These are phyloP conservation scores for Tillandsia fasciculata DNA, from an alignment of 176 grass and related monocot species.

Conservation along the genomic window DNA sequence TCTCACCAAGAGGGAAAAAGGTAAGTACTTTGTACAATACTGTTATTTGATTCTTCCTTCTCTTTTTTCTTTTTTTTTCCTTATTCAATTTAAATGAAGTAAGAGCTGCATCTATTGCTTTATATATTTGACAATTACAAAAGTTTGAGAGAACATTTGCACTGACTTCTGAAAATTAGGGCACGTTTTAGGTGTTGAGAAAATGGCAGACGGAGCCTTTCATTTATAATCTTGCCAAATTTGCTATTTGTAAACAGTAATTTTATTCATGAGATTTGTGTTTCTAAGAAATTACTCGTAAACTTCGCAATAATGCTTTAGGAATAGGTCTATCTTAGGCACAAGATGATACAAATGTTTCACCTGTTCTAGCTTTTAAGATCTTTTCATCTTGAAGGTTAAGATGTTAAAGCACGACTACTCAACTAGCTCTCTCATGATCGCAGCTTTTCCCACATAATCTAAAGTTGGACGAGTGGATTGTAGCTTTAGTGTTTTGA, in stretches of 20 bases:
- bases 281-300: no score
- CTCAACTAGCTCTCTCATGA: no score
- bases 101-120: no score
- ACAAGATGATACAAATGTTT: background rate
- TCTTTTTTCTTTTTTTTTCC: no score
- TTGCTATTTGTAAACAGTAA: background rate
- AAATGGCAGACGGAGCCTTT: background rate
- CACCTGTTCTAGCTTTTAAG: background rate
- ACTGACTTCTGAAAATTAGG: background rate
- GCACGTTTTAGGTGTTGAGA: background rate
- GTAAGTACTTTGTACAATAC: slow-evolving; percentile 18
- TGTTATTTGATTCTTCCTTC: background rate
- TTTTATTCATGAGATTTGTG: background rate
- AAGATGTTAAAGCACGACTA: no score
- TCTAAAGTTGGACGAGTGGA: no score
- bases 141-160: background rate
- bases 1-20: slow-evolving; percentile 78
- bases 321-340: background rate
- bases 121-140: no score
- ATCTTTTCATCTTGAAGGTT: background rate
- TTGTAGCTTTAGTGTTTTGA: no score
- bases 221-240: background rate
- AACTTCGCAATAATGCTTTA: no score
- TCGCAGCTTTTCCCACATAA: no score
- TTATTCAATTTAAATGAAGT: no score